Base-by-base conservation (phyloP, 495 filamentous ascomycete genomes). In the Hypoxylon perforatum region DNA sequence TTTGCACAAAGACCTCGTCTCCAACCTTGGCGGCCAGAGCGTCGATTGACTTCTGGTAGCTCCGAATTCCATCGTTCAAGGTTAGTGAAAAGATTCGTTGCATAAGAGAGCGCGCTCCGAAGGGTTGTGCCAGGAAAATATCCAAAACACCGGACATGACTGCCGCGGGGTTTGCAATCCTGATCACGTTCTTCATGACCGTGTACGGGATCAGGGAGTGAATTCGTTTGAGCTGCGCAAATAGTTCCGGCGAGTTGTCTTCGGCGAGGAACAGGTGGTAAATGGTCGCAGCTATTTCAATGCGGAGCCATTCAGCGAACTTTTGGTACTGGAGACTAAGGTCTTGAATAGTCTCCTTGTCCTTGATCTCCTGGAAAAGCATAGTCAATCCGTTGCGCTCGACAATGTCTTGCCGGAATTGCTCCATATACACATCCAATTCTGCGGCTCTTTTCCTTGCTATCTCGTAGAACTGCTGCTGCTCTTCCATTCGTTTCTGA, bases 251-350 rank as follows among this genome's bases (percentile, higher is more conserved):
- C 2, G 93, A 97, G 76, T 99, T 99, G 73, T 99, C 95, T 75
- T 99, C 95, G 35, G 95, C 95, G 39, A 99, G 85, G 84, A 99
- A 99, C 28, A 99, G 81, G 76, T 99, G 95, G 75, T 99, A 99
- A 35, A 99, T 87, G 12, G 95, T 97, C 19, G 95, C 95, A 6
- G 95, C 95, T 41, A 99, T 90, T 77, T 99, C 95, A 70, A 99
- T 99, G 23, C 96, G 89, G 48, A 98, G 81, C 95, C 95, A 99
- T 77, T 99, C 95, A 23, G 94, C 94, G 72, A 99, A 99, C 72
- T 98, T 98, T 70, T 95, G 91, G 75, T 98, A 99, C 74, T 98
- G 93, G 23, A 95, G 86, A 69, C 90, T 94, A 19, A 99, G 84
- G 65, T 98, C 93, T 63, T 87, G 85, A 47, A 99, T 92, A 14